These are phyloP conservation scores for Thermochaetoides dissita DNA, from an alignment of 2,329 filamentous ascomycete genomes.

Conservation along the genomic window DNA sequence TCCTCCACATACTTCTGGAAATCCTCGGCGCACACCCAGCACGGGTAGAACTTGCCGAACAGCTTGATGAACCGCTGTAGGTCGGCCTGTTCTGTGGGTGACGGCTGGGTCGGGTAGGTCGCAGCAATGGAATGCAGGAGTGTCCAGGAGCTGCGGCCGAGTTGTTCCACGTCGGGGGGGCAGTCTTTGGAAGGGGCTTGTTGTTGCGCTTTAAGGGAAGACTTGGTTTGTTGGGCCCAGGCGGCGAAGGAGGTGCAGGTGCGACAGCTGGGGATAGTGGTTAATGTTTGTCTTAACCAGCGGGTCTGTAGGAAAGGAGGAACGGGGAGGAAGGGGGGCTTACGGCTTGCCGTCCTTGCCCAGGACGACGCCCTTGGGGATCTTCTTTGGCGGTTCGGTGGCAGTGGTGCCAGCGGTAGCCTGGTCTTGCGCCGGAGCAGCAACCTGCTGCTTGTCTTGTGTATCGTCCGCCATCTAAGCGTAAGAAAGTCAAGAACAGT, in stretches of 20 bases:
- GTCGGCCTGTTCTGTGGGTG: constrained; percentile 56
- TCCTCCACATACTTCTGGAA: constrained; percentile 69
- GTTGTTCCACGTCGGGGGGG: constrained; percentile 74
- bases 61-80: constrained; percentile 63
- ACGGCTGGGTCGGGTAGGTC: constrained; percentile 61
- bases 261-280: constrained; percentile 43
- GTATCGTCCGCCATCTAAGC: constrained; percentile 25
- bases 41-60: constrained; percentile 83
- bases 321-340: constrained; percentile 21
- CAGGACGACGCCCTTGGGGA: constrained; percentile 59
- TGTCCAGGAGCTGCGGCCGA: constrained; percentile 86
- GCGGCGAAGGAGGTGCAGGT: constrained; percentile 55
- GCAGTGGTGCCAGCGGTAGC: constrained; percentile 12
- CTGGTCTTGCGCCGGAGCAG: constrained; percentile 6
- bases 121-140: constrained; percentile 85
- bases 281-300: not conserved
- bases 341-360: constrained; percentile 77
- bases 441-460: constrained; percentile 17
- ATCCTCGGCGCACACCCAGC: constrained; percentile 88
- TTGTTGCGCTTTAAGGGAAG: constrained; percentile 26
- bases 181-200: constrained; percentile 43
- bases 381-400: constrained; percentile 32
- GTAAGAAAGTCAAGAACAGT: too few relatives aligned
- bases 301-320: not conserved
- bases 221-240: constrained; percentile 41